These are phyloP conservation scores for Pythium chondricola DNA, from an alignment of 352 stramenopile genomes.

Conservation along the genomic window DNA sequence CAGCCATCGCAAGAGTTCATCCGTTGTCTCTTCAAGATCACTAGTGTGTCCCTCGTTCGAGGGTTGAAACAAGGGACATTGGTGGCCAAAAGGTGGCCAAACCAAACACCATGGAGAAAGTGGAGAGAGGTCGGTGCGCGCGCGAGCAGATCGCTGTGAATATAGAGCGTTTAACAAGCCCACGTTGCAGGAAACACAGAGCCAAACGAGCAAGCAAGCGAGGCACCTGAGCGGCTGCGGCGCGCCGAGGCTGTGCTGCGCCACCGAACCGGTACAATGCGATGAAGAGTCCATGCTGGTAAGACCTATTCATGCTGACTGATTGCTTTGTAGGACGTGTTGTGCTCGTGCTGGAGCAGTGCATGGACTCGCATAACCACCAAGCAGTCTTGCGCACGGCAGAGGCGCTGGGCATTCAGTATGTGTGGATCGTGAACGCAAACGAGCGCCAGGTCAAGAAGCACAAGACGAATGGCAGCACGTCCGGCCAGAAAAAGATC, in stretches of 20 bases:
- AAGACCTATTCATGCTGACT: background rate
- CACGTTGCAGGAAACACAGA: background rate
- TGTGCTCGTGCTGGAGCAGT: slow-evolving; percentile 74
- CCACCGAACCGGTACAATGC: slow-evolving; percentile 36
- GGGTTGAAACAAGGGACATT: slow-evolving; percentile 3
- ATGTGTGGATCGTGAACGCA: slow-evolving; percentile 80
- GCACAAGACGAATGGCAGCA: slow-evolving; percentile 42
- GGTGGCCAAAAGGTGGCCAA: too few species aligned
- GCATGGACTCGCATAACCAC: slow-evolving; percentile 83
- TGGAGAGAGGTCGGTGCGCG: background rate
- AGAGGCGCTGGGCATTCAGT: slow-evolving; percentile 90
- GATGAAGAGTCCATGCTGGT: background rate
- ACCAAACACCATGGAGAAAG: background rate
- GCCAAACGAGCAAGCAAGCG: background rate
- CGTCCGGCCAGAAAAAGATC: slow-evolving; percentile 48
- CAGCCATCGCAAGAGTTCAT: too few species aligned
- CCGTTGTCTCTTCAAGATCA: too few species aligned
- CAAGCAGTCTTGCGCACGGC: slow-evolving; percentile 89
- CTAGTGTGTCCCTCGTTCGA: too few species aligned
- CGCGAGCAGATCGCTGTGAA: background rate
- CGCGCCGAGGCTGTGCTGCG: slow-evolving; percentile 61
- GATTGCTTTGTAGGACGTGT: slow-evolving; percentile 28
- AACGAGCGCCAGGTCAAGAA: slow-evolving; percentile 65
- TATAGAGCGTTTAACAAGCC: background rate
- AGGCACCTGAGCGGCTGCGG: slow-evolving; percentile 52